Evolutionary conservation across 768 basidiomycete genomes (phyloP), one percentile per base, ranked within the genome.

Genomic region (Boletus subparvulus): DNA sequence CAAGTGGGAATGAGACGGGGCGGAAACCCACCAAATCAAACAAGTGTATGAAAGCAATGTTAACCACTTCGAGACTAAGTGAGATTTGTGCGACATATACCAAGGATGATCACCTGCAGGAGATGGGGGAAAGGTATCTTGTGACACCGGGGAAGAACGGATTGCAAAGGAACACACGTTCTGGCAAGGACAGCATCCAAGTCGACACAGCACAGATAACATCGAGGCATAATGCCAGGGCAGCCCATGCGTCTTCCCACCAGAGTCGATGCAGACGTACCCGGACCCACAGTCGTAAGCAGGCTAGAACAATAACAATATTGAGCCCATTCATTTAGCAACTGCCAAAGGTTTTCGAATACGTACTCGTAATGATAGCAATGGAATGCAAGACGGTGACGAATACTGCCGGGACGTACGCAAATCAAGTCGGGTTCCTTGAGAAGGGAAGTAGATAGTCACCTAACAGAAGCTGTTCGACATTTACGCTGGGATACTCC

Each of bases 181-280:
- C 19, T 6, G 50, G 54, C 17, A 53, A 43, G 17, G 12, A 43
- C 21, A 56, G 17, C 26, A 26, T 51, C 61, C 61, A 62, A 24
- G 44, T 56, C 2, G 61, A 47, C 16, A 61, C 54, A 4, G 41
- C 59, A 50, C 41, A 53, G 0, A 54, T 40, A 16, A 56, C 26
- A 17, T 53, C 47, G 32, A 50, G 12, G 46, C 35, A 53, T 30
- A 56, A 24, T 11, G 59, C 59, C 5, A 61, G 10, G 19, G 16
- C 24, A 42, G 51, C 51, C 54, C 59, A 61, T 26, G n/a, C 50
- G 24, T 61, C 59, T 33, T 62, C 54, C 55, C 61, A 61, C 61
- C 59, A 61, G 36, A 56, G 41, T 30, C 55, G 61, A 24, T 19
- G 50, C 19, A 50, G 40, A 41, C 46, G 51, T 13, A 48, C 32